A percentile compares a stretch with the other conserved stretches of the same genome.
Evolutionary conservation across 2,329 filamentous ascomycete genomes (phyloP).

Genomic region (Cercospora brassicicola): DNA sequence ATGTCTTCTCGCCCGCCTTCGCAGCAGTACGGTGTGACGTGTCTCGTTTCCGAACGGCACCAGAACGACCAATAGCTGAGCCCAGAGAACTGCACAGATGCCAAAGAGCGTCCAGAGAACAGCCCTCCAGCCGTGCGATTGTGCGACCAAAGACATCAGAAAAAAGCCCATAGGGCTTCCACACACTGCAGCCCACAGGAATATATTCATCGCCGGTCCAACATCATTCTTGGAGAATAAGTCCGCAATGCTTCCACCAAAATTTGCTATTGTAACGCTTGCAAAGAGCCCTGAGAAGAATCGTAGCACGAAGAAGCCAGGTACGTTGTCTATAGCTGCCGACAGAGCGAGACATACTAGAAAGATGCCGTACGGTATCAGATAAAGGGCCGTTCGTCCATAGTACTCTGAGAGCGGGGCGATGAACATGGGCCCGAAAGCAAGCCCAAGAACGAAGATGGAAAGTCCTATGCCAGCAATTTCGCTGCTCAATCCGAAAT

Average conservation of each 20-base stretch:
- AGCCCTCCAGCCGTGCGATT: constrained; percentile 46
- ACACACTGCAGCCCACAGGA: constrained; percentile 51
- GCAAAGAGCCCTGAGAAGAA: constrained; percentile 50
- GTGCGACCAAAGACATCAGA: constrained; percentile 49
- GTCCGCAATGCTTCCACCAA: constrained; percentile 53
- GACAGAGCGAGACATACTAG: constrained; percentile 47
- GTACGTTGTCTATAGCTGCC: constrained; percentile 44
- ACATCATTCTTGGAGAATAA: constrained; percentile 52
- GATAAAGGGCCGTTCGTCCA: constrained; percentile 46
- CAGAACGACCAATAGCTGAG: constrained; percentile 44
- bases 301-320: constrained; percentile 46
- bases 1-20: constrained; percentile 25
- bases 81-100: constrained; percentile 48
- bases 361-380: constrained; percentile 47
- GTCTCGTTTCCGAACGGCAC: constrained; percentile 45
- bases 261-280: constrained; percentile 52
- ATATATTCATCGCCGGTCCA: constrained; percentile 44
- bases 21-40: constrained; percentile 49
- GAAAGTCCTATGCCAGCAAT: constrained; percentile 49
- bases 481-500: constrained; percentile 45
- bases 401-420: constrained; percentile 50
- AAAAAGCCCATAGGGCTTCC: constrained; percentile 51
- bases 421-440: constrained; percentile 49
- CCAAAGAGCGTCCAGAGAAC: constrained; percentile 52
- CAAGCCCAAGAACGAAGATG: constrained; percentile 51